Evolutionary conservation across 257 asterid genomes (phyloP).

Genomic region (Nemophila menziesii): DNA sequence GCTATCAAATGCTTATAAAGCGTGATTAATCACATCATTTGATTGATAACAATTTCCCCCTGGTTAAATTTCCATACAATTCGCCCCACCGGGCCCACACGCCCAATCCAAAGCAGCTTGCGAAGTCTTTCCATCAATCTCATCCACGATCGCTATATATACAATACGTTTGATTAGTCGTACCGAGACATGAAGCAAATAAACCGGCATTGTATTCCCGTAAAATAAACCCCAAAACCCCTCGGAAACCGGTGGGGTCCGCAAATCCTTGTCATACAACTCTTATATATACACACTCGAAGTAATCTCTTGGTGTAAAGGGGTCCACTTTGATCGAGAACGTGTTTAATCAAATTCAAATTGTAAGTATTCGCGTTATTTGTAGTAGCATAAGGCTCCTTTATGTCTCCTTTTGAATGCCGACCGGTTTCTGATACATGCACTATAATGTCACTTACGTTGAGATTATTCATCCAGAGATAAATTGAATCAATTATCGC

Average conservation of each 20-base stretch:
- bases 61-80: slow-evolving; percentile 87
- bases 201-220: slow-evolving; percentile 75
- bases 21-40: slow-evolving; percentile 72
- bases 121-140: slow-evolving; percentile 50
- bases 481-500: slow-evolving; percentile 95
- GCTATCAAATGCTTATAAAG: slow-evolving; percentile 87
- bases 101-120: slow-evolving; percentile 99
- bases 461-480: slow-evolving; percentile 83
- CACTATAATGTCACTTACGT: slow-evolving; percentile 60
- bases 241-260: slow-evolving; percentile 80
- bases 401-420: slow-evolving; percentile 89
- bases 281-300: slow-evolving; percentile 77
- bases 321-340: slow-evolving; percentile 70
- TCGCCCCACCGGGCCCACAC: slow-evolving; percentile 95
- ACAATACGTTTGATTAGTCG: slow-evolving; percentile 83
- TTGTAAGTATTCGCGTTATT: slow-evolving; percentile 81
- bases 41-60: slow-evolving; percentile 94
- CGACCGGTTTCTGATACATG: slow-evolving; percentile 86
- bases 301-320: slow-evolving; percentile 78
- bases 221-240: slow-evolving; percentile 90
- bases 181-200: slow-evolving; percentile 89
- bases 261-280: slow-evolving; percentile 85
- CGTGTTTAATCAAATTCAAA: slow-evolving; percentile 81
- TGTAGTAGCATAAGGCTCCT: slow-evolving; percentile 84
- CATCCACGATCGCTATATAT: slow-evolving; percentile 39